phyloP scores from a whole-genome alignment of 306 rosid genomes.

The Gastrolobium villosum region DNA sequence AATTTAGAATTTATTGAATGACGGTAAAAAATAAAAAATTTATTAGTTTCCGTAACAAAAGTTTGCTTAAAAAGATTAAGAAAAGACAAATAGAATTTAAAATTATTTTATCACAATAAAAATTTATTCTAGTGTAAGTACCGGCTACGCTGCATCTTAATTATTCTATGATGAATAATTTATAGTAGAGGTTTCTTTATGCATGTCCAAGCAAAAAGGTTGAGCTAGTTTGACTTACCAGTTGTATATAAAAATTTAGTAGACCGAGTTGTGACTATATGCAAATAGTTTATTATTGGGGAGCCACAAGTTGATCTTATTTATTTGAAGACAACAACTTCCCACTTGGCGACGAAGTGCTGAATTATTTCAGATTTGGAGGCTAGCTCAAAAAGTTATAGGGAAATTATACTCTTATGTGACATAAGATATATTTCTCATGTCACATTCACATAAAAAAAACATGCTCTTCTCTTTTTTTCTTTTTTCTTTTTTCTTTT shows the following conservation, averaged over 20 bases:
- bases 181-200: background rate
- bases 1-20: background rate
- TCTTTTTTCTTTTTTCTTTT: too few species aligned
- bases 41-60: background rate
- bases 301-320: constrained; percentile 41
- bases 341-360: constrained; percentile 40
- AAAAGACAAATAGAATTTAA: background rate
- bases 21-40: background rate
- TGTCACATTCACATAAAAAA: too few species aligned
- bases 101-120: background rate
- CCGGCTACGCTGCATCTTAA: background rate
- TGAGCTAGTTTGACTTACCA: constrained; percentile 15
- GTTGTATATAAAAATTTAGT: background rate
- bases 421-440: too few species aligned
- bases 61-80: background rate
- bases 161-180: constrained; percentile 33
- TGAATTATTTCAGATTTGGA: constrained; percentile 43
- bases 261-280: constrained; percentile 23
- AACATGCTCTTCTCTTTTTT: too few species aligned
- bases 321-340: constrained; percentile 30
- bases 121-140: background rate
- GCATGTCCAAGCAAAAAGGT: constrained; percentile 34
- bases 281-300: constrained; percentile 11
- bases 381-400: constrained; percentile 35
- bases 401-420: too few species aligned